phyloP scores from a whole-genome alignment of 2,329 filamentous ascomycete genomes.

The Shiraia sp. region DNA sequence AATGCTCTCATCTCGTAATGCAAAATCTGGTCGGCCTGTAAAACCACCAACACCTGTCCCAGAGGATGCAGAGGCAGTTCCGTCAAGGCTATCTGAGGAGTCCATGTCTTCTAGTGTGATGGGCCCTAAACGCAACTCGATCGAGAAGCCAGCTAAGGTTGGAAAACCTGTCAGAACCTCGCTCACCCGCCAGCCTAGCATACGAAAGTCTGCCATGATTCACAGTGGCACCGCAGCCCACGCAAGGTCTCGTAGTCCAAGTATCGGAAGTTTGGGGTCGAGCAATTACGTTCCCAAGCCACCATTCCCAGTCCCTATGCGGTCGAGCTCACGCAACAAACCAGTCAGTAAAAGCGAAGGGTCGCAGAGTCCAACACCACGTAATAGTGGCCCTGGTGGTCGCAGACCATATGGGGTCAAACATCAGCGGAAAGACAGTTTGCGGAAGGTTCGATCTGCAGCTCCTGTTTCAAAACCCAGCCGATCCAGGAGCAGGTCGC shows the following conservation, averaged over 20 bases:
- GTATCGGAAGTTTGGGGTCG: slow-evolving; percentile 58
- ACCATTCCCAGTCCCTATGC: slow-evolving; percentile 88
- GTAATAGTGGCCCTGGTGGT: slow-evolving; percentile 44
- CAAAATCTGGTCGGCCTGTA: slow-evolving; percentile 53
- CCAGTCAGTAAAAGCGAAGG: slow-evolving; percentile 73
- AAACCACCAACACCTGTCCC: slow-evolving; percentile 48
- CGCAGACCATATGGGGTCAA: slow-evolving; percentile 46
- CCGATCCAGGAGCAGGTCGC: slow-evolving; percentile 52
- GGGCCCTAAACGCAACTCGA: slow-evolving; percentile 33
- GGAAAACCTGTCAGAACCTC: slow-evolving; percentile 36
- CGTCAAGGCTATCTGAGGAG: slow-evolving; percentile 36
- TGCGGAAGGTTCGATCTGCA: slow-evolving; percentile 83
- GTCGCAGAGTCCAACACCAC: slow-evolving; percentile 73
- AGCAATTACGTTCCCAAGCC: slow-evolving; percentile 56
- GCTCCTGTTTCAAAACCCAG: slow-evolving; percentile 64
- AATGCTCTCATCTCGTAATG: slow-evolving; percentile 48
- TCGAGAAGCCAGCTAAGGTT: slow-evolving; percentile 43
- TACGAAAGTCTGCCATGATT: slow-evolving; percentile 79
- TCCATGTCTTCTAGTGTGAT: slow-evolving; percentile 25
- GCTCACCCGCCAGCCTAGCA: slow-evolving; percentile 57
- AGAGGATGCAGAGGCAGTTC: slow-evolving; percentile 45
- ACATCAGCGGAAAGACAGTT: slow-evolving; percentile 61
- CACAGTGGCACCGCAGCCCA: slow-evolving; percentile 77
- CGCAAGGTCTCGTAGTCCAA: slow-evolving; percentile 67
- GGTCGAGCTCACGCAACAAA: slow-evolving; percentile 82